Conservation (phyloP, 2,329 filamentous ascomycete species). For the Ophiostoma fasciatum region DNA sequence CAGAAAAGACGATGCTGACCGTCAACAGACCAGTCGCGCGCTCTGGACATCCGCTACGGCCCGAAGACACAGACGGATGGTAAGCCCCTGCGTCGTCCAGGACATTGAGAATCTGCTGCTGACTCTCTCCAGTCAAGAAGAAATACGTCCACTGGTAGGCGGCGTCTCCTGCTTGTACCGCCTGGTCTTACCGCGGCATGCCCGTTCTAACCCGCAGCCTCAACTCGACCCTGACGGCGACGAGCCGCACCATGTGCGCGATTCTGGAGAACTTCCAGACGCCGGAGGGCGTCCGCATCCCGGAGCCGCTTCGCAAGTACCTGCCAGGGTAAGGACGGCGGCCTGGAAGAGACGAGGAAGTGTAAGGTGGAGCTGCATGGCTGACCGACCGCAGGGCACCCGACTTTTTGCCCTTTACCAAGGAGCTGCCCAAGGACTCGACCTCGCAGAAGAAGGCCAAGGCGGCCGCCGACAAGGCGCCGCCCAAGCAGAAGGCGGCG, state of each 20-base stretch:
- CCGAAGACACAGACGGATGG: constrained; percentile 67
- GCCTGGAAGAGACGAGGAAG: too few species aligned
- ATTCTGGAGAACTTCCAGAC: constrained; percentile 96
- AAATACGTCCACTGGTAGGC: constrained; percentile 69
- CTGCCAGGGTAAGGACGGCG: constrained; percentile 61
- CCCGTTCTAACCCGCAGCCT: constrained; percentile 23
- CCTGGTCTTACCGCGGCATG: not conserved
- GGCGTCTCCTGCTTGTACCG: too few species aligned
- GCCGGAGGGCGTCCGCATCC: constrained; percentile 67
- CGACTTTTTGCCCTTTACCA: constrained; percentile 77
- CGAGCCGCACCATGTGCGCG: constrained; percentile 34
- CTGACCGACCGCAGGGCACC: constrained; percentile 32
- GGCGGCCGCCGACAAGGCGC: constrained; percentile 9
- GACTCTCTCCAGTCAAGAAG: constrained; percentile 41
- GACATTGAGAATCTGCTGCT: not conserved
- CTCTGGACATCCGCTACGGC: constrained; percentile 84
- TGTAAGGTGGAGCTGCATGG: not conserved
- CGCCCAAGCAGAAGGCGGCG: constrained; percentile 13
- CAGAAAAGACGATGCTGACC: too few species aligned
- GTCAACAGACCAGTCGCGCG: constrained; percentile 59
- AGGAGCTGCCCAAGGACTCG: constrained; percentile 64
- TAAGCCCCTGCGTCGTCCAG: too few species aligned
- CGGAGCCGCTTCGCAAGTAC: constrained; percentile 74
- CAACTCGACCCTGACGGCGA: constrained; percentile 41
- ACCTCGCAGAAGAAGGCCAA: constrained; percentile 15